phyloP scores from a whole-genome alignment of 768 basidiomycete species.

The Imleria badia region DNA sequence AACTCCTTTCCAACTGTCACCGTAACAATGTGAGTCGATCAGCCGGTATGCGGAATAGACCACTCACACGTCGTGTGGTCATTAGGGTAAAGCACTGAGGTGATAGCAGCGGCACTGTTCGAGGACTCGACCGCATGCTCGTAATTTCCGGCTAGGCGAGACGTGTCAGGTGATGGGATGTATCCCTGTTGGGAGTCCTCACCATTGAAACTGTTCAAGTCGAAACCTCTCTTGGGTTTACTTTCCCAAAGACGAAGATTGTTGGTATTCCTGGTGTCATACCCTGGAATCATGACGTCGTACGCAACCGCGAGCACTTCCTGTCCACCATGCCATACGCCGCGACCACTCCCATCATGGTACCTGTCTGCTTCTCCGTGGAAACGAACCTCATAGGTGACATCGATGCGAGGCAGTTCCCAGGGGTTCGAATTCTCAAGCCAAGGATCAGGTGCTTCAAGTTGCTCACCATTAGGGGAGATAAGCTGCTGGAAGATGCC shows the following conservation, averaged over 20 bases:
- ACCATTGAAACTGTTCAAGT: constrained; percentile 95
- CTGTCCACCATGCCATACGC: constrained; percentile 84
- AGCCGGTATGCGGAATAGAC: neutral
- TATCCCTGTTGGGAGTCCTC: neutral
- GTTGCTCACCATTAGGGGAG: constrained; percentile 77
- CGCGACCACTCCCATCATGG: constrained; percentile 56
- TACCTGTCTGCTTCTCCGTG: constrained; percentile 79
- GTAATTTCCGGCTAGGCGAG: constrained; percentile 78
- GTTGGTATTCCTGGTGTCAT: constrained; percentile 81
- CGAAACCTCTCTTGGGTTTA: constrained; percentile 88
- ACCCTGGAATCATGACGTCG: constrained; percentile 91
- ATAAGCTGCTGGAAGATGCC: constrained; percentile 97
- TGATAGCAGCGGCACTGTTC: constrained; percentile 91
- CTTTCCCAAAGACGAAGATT: constrained; percentile 86
- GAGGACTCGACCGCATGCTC: constrained; percentile 85
- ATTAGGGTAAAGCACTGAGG: constrained; percentile 93
- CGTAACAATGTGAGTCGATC: neutral
- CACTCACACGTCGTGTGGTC: constrained; percentile 72
- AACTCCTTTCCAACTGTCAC: constrained; percentile 76
- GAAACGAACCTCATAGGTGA: constrained; percentile 83
- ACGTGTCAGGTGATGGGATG: neutral
- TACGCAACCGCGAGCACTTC: constrained; percentile 93
- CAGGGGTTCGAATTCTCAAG: constrained; percentile 84
- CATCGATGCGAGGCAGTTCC: constrained; percentile 85
- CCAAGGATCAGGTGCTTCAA: constrained; percentile 94